Percentiles rank a stretch among this genome's conserved stretches.
phyloP scores from a whole-genome alignment of 257 asterid genomes.

The Solanum clarkiae region DNA sequence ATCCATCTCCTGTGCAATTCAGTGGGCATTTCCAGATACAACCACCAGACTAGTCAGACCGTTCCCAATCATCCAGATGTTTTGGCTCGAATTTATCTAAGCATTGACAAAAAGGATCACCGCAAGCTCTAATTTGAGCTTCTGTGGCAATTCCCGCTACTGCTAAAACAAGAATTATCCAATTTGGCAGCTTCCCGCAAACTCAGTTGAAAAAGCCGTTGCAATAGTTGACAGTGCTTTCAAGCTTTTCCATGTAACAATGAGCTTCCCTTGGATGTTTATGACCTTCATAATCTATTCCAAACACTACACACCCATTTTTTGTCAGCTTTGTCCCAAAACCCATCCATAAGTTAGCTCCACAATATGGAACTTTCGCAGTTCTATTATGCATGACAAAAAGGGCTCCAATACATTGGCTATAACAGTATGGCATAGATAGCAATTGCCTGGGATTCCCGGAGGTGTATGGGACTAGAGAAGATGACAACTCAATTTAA shows the following conservation, averaged over 20 bases:
- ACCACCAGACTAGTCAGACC: constrained; percentile 14
- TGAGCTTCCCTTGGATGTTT: constrained; percentile 76
- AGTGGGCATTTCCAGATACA: not conserved
- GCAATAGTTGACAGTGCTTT: constrained; percentile 61
- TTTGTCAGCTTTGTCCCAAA: constrained; percentile 60
- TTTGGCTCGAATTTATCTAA: constrained; percentile 13
- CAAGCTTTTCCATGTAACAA: constrained; percentile 68
- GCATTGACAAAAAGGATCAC: constrained; percentile 13
- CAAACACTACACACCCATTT: constrained; percentile 68
- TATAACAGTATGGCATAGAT: not conserved
- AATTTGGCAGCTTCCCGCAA: constrained; percentile 36
- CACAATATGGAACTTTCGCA: not conserved
- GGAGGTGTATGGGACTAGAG: not conserved
- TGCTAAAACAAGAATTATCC: too few relatives aligned
- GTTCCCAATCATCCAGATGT: constrained; percentile 1
- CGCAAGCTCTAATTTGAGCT: not conserved
- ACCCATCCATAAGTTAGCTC: constrained; percentile 20
- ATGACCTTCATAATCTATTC: constrained; percentile 88
- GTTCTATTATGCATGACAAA: not conserved
- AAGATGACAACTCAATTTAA: not conserved
- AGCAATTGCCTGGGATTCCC: not conserved
- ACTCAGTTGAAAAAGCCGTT: constrained; percentile 51
- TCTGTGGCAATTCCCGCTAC: too few relatives aligned
- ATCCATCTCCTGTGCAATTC: constrained; percentile 12
- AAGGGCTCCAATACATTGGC: not conserved